phyloP scores from a whole-genome alignment of 192 early-diverging fungal genomes.

The Coemansia javaensis region DNA sequence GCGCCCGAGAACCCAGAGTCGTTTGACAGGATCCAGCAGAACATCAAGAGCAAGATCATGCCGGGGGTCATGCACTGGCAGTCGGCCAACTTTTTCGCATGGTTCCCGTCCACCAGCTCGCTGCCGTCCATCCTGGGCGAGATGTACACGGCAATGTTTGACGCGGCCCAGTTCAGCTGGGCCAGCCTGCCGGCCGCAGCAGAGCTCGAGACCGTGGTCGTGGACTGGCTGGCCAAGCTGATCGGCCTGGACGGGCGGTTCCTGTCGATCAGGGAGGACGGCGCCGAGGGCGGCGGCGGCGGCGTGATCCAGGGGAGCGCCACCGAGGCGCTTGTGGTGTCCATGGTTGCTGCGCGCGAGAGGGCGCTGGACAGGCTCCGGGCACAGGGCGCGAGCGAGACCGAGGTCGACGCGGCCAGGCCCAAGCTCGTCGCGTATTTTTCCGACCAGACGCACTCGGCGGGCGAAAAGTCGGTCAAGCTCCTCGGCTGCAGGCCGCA shows the following conservation, averaged over 20 bases:
- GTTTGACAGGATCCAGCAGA: constrained; percentile 37
- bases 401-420: constrained; percentile 43
- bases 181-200: constrained; percentile 54
- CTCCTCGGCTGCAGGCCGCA: constrained; percentile 29
- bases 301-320: constrained; percentile 65
- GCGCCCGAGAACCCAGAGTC: constrained; percentile 53
- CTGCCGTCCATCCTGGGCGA: constrained; percentile 55
- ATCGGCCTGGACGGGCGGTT: constrained; percentile 55
- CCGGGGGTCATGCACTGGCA: constrained; percentile 71
- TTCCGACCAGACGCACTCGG: constrained; percentile 59
- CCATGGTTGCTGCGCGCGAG: constrained; percentile 58
- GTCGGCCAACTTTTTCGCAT: constrained; percentile 60
- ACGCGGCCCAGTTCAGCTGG: constrained; percentile 55
- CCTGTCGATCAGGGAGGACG: constrained; percentile 38
- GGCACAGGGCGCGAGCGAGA: constrained; percentile 26
- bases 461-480: constrained; percentile 52
- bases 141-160: constrained; percentile 53
- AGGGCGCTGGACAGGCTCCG: constrained; percentile 34
- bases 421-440: constrained; percentile 55
- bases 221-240: constrained; percentile 64
- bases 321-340: constrained; percentile 55
- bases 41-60: constrained; percentile 57
- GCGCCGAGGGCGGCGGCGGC: constrained; percentile 53
- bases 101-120: constrained; percentile 53
- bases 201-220: constrained; percentile 57